Evolutionary conservation across 106 monocot genomes (phyloP).

Genomic region (Dendrobium chrysotoxum): DNA sequence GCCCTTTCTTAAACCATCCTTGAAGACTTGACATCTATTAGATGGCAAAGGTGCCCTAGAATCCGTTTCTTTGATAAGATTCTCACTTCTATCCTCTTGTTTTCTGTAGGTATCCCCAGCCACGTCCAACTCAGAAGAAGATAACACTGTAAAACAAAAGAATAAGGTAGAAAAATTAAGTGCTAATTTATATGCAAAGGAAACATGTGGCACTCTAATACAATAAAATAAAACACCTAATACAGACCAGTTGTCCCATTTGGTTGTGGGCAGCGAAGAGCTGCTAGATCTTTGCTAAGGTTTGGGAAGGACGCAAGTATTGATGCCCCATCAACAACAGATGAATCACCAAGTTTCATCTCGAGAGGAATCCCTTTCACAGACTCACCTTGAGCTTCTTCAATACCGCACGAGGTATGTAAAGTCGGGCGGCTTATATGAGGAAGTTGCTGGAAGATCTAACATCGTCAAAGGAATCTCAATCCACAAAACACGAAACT

Average conservation of each 20-base stretch:
- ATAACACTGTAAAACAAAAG: constrained; percentile 28
- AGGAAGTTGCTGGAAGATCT: constrained; percentile 71
- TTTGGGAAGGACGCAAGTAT: constrained; percentile 67
- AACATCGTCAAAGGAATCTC: constrained; percentile 21
- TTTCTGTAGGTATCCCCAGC: constrained; percentile 38
- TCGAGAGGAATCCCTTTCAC: constrained; percentile 46
- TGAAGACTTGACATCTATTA: constrained; percentile 49
- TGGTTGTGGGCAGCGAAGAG: constrained; percentile 29
- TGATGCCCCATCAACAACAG: constrained; percentile 69
- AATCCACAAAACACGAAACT: not conserved
- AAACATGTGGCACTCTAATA: constrained; percentile 15
- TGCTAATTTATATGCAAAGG: not conserved
- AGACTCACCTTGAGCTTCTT: constrained; percentile 25
- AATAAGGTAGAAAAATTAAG: not conserved
- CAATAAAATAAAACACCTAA: constrained; percentile 12
- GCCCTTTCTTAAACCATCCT: constrained; percentile 57
- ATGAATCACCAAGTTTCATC: constrained; percentile 46
- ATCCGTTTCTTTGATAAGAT: constrained; percentile 25
- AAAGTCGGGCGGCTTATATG: constrained; percentile 24
- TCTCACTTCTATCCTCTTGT: constrained; percentile 51
- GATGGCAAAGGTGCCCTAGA: constrained; percentile 27
- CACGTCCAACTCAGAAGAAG: constrained; percentile 49
- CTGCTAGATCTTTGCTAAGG: constrained; percentile 45
- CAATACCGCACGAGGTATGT: constrained; percentile 25
- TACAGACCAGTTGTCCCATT: constrained; percentile 62